Percentiles rank a stretch among this genome's conserved stretches.
Evolutionary conservation across 1,284 basidiomycete species (phyloP).

Genomic region (Coniferiporia weirii): DNA sequence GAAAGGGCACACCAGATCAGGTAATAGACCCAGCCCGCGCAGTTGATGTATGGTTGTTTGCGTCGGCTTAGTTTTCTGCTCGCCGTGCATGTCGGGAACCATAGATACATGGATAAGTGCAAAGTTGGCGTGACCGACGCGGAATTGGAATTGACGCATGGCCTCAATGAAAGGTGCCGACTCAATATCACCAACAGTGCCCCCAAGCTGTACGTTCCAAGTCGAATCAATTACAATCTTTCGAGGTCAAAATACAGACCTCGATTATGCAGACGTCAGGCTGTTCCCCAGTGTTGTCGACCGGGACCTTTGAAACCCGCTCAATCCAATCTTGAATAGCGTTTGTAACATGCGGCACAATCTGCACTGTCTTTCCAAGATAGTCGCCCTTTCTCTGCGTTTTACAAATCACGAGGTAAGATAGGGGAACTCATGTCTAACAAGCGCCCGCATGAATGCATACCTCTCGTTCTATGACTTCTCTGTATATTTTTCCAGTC

Average conservation of each 20-base stretch:
- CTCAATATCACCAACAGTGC: conserved; percentile 95
- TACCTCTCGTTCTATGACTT: conserved; percentile 98
- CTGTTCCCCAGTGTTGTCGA: conserved; percentile 89
- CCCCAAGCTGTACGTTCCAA: conserved; percentile 66
- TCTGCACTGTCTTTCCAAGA: conserved; percentile 96
- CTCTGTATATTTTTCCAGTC: conserved; percentile 95
- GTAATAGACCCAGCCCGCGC: conserved; percentile 88
- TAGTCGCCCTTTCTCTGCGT: conserved; percentile 89
- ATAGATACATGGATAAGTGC: conserved; percentile 98
- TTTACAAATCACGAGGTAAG: not conserved
- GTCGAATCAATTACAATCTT: not conserved
- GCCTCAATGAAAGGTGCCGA: conserved; percentile 98
- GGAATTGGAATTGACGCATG: conserved; percentile 99
- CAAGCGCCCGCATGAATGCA: conserved; percentile 26
- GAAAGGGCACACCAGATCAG: conserved; percentile 73
- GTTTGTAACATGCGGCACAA: conserved; percentile 95
- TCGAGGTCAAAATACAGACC: conserved; percentile 35
- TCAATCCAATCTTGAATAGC: conserved; percentile 99
- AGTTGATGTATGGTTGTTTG: conserved; percentile 96
- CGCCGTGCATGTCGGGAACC: conserved; percentile 96
- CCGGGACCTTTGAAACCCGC: conserved; percentile 88
- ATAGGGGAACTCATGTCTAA: not conserved
- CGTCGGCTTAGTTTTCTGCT: conserved; percentile 99
- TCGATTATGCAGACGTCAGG: conserved; percentile 98
- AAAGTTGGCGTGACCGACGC: conserved; percentile 96